Percentiles rank a stretch among this genome's conserved stretches.
These are phyloP conservation scores for Calocybe cyanea DNA, from an alignment of 768 basidiomycete genomes.

Conservation along the genomic window DNA sequence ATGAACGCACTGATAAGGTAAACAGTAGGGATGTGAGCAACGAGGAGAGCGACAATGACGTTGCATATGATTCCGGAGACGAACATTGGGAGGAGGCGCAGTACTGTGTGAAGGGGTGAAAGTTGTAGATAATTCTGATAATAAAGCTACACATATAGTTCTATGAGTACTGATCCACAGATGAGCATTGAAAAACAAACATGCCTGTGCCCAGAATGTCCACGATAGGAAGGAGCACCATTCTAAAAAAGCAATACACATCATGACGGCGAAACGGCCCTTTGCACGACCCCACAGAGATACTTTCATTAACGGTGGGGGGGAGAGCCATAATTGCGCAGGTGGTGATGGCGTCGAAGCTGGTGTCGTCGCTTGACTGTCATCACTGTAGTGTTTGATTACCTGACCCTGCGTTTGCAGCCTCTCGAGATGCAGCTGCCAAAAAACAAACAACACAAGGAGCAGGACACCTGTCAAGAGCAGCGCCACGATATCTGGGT, in stretches of 20 bases:
- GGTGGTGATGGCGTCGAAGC: not conserved
- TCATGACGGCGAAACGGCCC: slow-evolving; percentile 55
- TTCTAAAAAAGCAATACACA: slow-evolving; percentile 53
- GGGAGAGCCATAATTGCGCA: slow-evolving; percentile 20
- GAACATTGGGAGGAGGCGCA: slow-evolving; percentile 70
- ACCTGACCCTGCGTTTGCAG: slow-evolving; percentile 6
- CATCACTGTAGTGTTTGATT: not conserved
- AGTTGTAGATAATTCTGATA: slow-evolving; percentile 63
- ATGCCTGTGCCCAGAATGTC: slow-evolving; percentile 32
- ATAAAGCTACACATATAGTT: slow-evolving; percentile 44
- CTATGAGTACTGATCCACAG: not conserved
- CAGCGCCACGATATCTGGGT: slow-evolving; percentile 58
- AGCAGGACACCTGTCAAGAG: slow-evolving; percentile 58
- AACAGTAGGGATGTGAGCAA: slow-evolving; percentile 51
- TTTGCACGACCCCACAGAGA: slow-evolving; percentile 57
- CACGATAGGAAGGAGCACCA: slow-evolving; percentile 54
- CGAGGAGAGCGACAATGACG: slow-evolving; percentile 55
- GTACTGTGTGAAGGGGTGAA: slow-evolving; percentile 55
- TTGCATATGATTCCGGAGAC: slow-evolving; percentile 64
- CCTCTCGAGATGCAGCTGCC: slow-evolving; percentile 58
- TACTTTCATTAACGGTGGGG: slow-evolving; percentile 59
- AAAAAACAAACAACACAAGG: slow-evolving; percentile 49
- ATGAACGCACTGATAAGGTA: slow-evolving; percentile 50
- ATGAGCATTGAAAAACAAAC: not conserved
- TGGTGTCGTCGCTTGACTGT: not conserved